phyloP scores from a whole-genome alignment of 305 asterid genomes.

The Fraxinus baroniana region DNA sequence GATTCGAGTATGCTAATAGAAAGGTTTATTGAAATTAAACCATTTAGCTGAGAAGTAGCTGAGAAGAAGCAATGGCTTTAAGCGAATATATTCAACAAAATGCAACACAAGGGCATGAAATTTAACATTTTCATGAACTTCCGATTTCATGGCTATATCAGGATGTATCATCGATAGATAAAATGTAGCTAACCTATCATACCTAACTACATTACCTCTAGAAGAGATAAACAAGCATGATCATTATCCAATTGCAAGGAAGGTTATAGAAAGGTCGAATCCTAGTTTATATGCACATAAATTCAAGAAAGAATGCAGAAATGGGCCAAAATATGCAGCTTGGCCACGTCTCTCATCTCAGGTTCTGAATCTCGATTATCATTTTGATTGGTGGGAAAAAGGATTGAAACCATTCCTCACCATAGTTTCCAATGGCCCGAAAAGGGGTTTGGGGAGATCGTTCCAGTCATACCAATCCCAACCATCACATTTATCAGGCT shows the following conservation, averaged over 20 bases:
- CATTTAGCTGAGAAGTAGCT: neutral
- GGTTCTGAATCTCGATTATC: neutral
- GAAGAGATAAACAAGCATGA: neutral
- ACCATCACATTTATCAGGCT: conserved; percentile 65
- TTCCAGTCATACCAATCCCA: conserved; percentile 70
- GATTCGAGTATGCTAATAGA: no score
- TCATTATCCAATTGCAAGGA: neutral
- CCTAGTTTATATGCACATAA: no score
- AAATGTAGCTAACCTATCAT: neutral
- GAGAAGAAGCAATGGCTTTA: neutral
- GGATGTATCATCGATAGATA: neutral
- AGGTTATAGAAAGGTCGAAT: neutral
- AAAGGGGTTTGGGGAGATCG: conserved; percentile 48
- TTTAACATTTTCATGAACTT: neutral
- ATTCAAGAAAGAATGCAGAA: neutral
- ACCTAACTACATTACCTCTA: neutral
- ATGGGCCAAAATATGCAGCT: neutral
- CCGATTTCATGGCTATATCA: neutral
- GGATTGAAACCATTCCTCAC: conserved; percentile 36
- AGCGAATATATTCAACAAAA: neutral
- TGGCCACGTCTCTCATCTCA: neutral
- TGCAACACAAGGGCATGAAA: neutral
- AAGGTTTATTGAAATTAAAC: neutral
- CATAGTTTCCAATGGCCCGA: conserved; percentile 43
- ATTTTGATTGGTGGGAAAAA: conserved; percentile 21